Evolutionary conservation across 305 asterid genomes (phyloP).

Genomic region (Solanum hybrid): DNA sequence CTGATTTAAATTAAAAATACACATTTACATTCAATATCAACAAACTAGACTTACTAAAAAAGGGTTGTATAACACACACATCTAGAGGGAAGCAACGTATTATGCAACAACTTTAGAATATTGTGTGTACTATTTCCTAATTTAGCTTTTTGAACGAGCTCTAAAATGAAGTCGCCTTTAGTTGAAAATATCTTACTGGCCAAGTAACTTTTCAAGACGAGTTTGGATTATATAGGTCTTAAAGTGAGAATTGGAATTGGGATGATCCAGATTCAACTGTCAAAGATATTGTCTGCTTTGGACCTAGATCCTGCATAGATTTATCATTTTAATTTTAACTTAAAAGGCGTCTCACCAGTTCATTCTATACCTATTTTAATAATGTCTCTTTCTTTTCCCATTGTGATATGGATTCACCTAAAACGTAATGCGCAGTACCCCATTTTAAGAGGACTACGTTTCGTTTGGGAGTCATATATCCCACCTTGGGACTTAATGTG

Average conservation of each 20-base stretch:
- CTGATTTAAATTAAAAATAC: not conserved
- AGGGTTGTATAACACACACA: not conserved
- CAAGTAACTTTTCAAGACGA: not conserved
- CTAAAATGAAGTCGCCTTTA: not conserved
- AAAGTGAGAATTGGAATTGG: not conserved
- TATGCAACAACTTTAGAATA: conserved; percentile 24
- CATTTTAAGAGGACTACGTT: not conserved
- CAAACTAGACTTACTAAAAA: not conserved
- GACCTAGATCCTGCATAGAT: not conserved
- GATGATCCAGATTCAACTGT: not conserved
- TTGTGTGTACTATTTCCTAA: not conserved
- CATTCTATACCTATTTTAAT: not conserved
- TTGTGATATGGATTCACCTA: not conserved
- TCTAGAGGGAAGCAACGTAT: conserved; percentile 12
- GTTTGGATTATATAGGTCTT: not conserved
- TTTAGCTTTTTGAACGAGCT: not conserved
- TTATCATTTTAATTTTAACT: not conserved
- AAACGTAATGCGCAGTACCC: not conserved
- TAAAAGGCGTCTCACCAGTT: not conserved
- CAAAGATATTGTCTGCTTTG: not conserved
- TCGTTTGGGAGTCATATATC: not conserved
- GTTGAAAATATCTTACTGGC: not conserved
- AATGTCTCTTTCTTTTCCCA: not conserved
- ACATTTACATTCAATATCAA: not conserved
- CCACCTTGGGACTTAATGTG: not conserved